These are phyloP conservation scores for Xylariaceae sp. DNA, from an alignment of 2,329 filamentous ascomycete genomes.

Conservation along the genomic window DNA sequence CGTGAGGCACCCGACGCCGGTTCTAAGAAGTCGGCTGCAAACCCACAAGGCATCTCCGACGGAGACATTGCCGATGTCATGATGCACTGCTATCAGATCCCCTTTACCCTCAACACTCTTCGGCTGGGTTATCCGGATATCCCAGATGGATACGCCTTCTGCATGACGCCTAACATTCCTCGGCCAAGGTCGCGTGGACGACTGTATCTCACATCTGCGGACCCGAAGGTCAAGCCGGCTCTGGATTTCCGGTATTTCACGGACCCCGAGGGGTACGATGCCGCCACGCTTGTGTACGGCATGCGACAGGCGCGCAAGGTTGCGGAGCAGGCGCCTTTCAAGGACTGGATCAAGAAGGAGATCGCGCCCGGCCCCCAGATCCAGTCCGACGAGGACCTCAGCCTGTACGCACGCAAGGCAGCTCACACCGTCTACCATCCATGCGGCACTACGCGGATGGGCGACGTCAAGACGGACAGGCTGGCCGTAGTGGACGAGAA, in stretches of 20 bases:
- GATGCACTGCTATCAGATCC: slow-evolving; percentile 97
- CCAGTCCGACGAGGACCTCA: slow-evolving; percentile 73
- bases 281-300: slow-evolving; percentile 72
- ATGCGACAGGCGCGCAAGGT: slow-evolving; percentile 73
- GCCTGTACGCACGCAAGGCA: slow-evolving; percentile 72
- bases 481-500: slow-evolving; percentile 75
- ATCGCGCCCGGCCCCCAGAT: slow-evolving; percentile 70
- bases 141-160: slow-evolving; percentile 74
- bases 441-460: slow-evolving; percentile 87
- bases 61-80: slow-evolving; percentile 78
- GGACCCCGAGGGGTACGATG: slow-evolving; percentile 78
- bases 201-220: slow-evolving; percentile 69
- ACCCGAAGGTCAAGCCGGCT: slow-evolving; percentile 72
- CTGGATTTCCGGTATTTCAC: slow-evolving; percentile 89
- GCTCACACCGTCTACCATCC: slow-evolving; percentile 91
- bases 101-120: slow-evolving; percentile 80
- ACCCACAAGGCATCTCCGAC: slow-evolving; percentile 50
- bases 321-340: slow-evolving; percentile 70
- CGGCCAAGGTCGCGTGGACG: slow-evolving; percentile 72
- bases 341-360: slow-evolving; percentile 76
- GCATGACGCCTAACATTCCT: slow-evolving; percentile 89
- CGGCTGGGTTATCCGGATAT: slow-evolving; percentile 64
- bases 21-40: slow-evolving; percentile 44
- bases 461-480: slow-evolving; percentile 60
- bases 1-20: slow-evolving; percentile 67